phyloP scores from a whole-genome alignment of 768 basidiomycete genomes.

The Termitomyces sp. region DNA sequence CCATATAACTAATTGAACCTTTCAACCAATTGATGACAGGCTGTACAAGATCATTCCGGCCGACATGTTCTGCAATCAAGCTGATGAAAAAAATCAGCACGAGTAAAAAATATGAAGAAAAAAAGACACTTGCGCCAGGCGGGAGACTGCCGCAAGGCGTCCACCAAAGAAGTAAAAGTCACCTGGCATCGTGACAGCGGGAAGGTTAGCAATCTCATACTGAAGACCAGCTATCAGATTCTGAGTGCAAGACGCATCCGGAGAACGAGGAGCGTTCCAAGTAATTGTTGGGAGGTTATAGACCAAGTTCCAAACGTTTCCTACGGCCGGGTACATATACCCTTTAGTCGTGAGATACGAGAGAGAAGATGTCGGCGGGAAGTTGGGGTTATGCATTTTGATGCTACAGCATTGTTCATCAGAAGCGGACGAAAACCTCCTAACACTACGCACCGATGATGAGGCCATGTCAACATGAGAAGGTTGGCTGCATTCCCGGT shows the following conservation, averaged over 20 bases:
- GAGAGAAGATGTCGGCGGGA: conserved; percentile 19
- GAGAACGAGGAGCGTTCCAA: conserved; percentile 26
- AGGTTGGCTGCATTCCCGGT: conserved; percentile 23
- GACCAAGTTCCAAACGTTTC: conserved; percentile 25
- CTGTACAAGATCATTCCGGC: conserved; percentile 24
- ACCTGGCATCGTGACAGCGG: conserved; percentile 37
- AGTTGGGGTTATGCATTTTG: conserved; percentile 23
- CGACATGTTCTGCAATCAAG: conserved; percentile 28
- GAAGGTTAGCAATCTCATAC: conserved; percentile 46
- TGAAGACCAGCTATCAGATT: conserved; percentile 29
- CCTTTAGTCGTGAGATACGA: conserved; percentile 30
- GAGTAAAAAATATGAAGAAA: background rate
- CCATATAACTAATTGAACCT: conserved; percentile 21
- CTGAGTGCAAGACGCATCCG: conserved; percentile 24
- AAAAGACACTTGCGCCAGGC: conserved; percentile 23
- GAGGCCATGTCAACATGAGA: conserved; percentile 29
- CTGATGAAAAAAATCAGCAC: conserved; percentile 9
- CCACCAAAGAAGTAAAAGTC: conserved; percentile 32
- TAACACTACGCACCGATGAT: conserved; percentile 22
- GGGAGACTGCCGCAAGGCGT: conserved; percentile 20
- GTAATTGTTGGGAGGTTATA: conserved; percentile 28
- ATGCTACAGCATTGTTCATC: background rate
- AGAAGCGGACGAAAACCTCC: background rate
- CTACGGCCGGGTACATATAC: conserved; percentile 27
- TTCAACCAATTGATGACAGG: conserved; percentile 21